Evolutionary conservation across 2,329 filamentous ascomycete species (phyloP).

Genomic region (Colletotrichum siamense): DNA sequence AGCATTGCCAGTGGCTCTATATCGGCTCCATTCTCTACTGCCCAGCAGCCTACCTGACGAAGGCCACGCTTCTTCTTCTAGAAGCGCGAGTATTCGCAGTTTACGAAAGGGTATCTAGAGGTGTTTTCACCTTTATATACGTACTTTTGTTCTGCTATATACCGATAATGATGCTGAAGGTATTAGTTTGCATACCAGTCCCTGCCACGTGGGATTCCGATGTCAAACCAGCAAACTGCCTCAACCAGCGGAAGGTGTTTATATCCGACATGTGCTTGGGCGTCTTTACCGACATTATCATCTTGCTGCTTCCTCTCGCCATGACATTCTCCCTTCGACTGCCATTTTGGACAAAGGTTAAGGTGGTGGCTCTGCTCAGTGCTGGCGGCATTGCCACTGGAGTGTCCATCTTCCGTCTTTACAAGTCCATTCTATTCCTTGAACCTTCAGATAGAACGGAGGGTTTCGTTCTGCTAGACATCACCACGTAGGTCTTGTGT

Average conservation of each 20-base stretch:
- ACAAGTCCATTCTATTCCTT: neutral
- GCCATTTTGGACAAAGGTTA: constrained; percentile 31
- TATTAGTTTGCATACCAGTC: constrained; percentile 25
- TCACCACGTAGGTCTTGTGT: neutral
- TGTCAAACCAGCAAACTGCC: constrained; percentile 25
- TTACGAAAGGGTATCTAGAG: constrained; percentile 22
- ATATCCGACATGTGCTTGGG: constrained; percentile 34
- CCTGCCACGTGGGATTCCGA: constrained; percentile 24
- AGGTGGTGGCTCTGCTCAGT: constrained; percentile 32
- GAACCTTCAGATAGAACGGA: neutral
- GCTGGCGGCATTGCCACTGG: constrained; percentile 31
- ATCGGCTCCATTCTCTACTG: constrained; percentile 30
- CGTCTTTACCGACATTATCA: constrained; percentile 35
- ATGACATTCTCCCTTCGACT: constrained; percentile 33
- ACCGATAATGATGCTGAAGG: constrained; percentile 30
- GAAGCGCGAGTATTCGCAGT: constrained; percentile 35
- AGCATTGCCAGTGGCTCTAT: constrained; percentile 27
- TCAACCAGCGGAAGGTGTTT: constrained; percentile 31
- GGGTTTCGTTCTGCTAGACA: neutral
- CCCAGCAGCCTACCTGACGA: constrained; percentile 31
- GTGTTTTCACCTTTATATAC: constrained; percentile 30
- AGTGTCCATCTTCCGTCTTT: constrained; percentile 29
- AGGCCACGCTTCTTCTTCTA: constrained; percentile 33
- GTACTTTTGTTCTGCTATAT: constrained; percentile 28
- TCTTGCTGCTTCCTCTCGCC: constrained; percentile 35